Base-by-base conservation (phyloP, 495 filamentous ascomycete genomes). In the Glarea lozoyensis region DNA sequence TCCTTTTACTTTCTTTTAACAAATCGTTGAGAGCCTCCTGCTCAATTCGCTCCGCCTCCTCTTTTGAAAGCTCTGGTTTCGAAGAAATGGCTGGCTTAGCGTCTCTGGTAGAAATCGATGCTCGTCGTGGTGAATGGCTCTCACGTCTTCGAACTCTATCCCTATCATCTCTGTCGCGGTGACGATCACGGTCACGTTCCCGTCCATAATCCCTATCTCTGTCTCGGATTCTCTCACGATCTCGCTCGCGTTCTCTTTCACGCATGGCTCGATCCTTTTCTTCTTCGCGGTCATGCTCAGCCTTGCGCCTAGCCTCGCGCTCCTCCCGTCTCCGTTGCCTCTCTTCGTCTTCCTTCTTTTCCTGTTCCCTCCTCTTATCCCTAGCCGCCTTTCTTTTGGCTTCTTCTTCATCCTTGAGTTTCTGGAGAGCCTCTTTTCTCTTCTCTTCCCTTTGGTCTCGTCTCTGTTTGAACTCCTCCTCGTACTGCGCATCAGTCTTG, bases 401-500 rank as follows among this genome's bases (percentile, higher is more conserved):
- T n/a, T n/a, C n/a, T n/a, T n/a, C n/a, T n/a, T n/a, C n/a, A n/a
- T n/a, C n/a, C n/a, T n/a, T n/a, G n/a, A n/a, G n/a, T n/a, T n/a
- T n/a, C n/a, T n/a, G n/a, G n/a, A n/a, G n/a, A n/a, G n/a, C n/a
- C n/a, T n/a, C n/a, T 37, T 77, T 75, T 52, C 78, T 76, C 29
- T 46, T 50, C 11, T 29, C 39, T 17, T 81, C 81, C 35, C 82
- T 75, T 50, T 79, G 75, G 10, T 73, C 72, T 2, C 76, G 67
- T 44, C 78, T 76, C n/a, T 60, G 66, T n/a, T 76, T 77, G 1
- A 85, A 78, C 46, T 87, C 78, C 25, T 68, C 66, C 11, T 79
- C 84, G 53, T 90, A 94, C 40, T 88, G 82, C 34, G 81, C 82
- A 49, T 94, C 88, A 4, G 81, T 87, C 58, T 86, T 94, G 47